Conservation (phyloP, 495 filamentous ascomycete genomes). For the Amphirosellinia nigrospora region DNA sequence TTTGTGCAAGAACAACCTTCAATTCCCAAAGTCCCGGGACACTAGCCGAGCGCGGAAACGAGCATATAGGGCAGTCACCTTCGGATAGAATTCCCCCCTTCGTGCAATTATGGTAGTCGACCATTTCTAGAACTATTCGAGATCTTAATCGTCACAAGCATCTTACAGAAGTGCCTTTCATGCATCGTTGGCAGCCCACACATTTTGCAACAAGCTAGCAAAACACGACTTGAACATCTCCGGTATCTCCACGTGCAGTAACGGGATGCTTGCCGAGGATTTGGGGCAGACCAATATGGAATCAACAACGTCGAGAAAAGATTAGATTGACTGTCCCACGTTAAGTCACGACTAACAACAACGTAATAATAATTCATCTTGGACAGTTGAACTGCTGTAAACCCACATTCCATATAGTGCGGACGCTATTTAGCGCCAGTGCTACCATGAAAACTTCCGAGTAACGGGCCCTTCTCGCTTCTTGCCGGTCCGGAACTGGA, state of each 20-base stretch:
- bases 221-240: neutral
- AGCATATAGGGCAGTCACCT: neutral
- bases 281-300: neutral
- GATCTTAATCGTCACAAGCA: neutral
- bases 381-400: neutral
- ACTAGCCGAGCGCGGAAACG: neutral
- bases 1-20: neutral
- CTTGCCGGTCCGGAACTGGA: conserved; percentile 1
- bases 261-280: no score
- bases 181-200: neutral
- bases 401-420: no score
- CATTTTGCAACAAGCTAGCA: neutral
- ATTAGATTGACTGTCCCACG: neutral
- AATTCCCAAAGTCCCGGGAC: neutral
- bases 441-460: neutral
- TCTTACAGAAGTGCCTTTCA: neutral
- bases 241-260: neutral
- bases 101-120: neutral
- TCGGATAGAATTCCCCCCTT: neutral
- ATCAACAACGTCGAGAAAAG: neutral
- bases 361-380: conserved; percentile 8
- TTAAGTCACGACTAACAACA: neutral
- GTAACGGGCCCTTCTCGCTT: neutral
- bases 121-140: neutral
- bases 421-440: neutral